Evolutionary conservation across 2,329 filamentous ascomycete genomes (phyloP), one percentile per base, ranked within the genome.

Genomic region (Phoma sp.): DNA sequence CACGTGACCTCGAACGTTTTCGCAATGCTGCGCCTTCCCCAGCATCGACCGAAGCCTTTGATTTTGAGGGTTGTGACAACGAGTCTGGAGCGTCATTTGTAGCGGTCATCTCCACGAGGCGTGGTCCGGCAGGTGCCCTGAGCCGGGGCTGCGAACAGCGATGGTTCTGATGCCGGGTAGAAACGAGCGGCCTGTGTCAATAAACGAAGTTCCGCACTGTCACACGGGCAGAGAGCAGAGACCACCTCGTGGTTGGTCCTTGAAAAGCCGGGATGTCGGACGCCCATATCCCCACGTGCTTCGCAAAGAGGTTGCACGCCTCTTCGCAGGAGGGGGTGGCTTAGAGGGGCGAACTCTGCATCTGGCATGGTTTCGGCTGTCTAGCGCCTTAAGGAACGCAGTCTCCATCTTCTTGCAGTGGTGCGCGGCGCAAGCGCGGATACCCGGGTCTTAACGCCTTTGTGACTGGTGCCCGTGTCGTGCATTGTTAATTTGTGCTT

Each of bases 271-370:
- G 43, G 52, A 47, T 32, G 43, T 56, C 37, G 53, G 53, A 35
- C 43, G 53, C 53, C 43, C 53, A 56, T 56, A 27, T 44, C 47
- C 47, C 47, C 53, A 56, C 47, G 47, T 56, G 53, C 47, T 56
- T 38, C 47, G 47, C 47, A 52, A 43, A 56, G 27, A 52, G 38
- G 53, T 43, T 25, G 47, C 32, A 51, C 35, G 43, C 40, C 37
- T 51, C 30, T 44, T 47, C 42, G 29, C 47, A 36, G 42, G 53
- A 56, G 53, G 52, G 52, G 53, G 53, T 56, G 53, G 53, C 53
- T 56, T 51, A 56, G 53, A 44, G 47, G 46, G 47, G 47, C 47
- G 41, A 35, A 36, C 6, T 38, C 53, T 40, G 25, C 11, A 51
- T 56, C 37, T 22, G 47, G 53, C n/a, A n/a, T 51, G 47, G 43